Conservation (phyloP, 1,139 yeast species). For the Geotrichum candidum region DNA sequence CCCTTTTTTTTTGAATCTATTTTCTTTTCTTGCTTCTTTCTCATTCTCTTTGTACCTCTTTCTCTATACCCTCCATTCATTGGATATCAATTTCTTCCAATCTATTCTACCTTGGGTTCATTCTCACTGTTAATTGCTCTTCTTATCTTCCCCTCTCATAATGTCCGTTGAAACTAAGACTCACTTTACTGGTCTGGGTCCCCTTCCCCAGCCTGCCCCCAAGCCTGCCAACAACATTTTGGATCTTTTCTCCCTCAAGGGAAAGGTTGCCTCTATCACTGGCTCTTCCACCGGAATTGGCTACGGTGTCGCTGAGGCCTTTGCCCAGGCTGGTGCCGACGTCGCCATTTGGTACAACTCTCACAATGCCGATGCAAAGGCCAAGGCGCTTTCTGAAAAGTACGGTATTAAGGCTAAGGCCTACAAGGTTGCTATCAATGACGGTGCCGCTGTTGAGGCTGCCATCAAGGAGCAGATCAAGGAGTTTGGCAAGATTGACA, state of each 20-base stretch:
- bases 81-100: not conserved
- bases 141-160: not conserved
- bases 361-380: constrained; percentile 56
- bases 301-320: constrained; percentile 74
- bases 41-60: not conserved
- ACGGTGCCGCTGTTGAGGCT: constrained; percentile 51
- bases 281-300: constrained; percentile 90
- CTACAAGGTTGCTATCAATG: constrained; percentile 64
- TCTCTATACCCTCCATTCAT: not conserved
- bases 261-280: constrained; percentile 81
- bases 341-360: constrained; percentile 79
- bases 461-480: constrained; percentile 53
- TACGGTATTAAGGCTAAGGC: constrained; percentile 67
- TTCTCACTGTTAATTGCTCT: too few relatives aligned
- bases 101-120: not conserved
- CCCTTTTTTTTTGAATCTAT: not conserved
- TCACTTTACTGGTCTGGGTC: constrained; percentile 33
- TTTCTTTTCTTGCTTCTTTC: not conserved
- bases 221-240: constrained; percentile 31
- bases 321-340: constrained; percentile 87
- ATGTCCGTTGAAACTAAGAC: constrained; percentile 22
- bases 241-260: constrained; percentile 49
- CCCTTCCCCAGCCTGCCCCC: constrained; percentile 34
- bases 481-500: constrained; percentile 75
- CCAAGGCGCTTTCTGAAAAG: constrained; percentile 49